Evolutionary conservation across 169 alveolate genomes (phyloP).

Genomic region (Eimeria sp.): DNA sequence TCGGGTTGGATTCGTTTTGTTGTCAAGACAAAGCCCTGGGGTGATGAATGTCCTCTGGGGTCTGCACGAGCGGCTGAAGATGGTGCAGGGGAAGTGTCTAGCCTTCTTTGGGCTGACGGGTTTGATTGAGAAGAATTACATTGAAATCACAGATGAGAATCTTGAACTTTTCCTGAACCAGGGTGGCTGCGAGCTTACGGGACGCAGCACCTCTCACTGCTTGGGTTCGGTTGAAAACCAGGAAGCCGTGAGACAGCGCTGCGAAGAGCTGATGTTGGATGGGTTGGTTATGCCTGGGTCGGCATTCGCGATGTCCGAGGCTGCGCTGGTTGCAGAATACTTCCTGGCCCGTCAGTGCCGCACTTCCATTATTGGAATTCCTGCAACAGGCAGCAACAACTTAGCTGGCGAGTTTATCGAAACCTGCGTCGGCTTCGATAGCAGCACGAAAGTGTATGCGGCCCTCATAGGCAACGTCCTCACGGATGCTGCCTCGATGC

Average conservation of each 20-base stretch:
- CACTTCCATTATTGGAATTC: constrained; percentile 97
- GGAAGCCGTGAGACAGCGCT: constrained; percentile 73
- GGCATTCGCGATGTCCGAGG: constrained; percentile 96
- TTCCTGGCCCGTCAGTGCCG: constrained; percentile 93
- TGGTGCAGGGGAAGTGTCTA: constrained; percentile 82
- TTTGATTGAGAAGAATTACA: constrained; percentile 63
- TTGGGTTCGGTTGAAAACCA: constrained; percentile 84
- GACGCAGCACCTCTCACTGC: constrained; percentile 86
- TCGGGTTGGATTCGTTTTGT: constrained; percentile 96
- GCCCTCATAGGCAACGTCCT: constrained; percentile 98
- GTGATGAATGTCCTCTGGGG: constrained; percentile 98
- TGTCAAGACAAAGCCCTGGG: constrained; percentile 99
- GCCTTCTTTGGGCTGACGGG: constrained; percentile 84
- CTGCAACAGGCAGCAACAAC: constrained; percentile 95
- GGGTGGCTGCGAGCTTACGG: constrained; percentile 98
- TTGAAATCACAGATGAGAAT: constrained; percentile 85
- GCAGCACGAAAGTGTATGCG: constrained; percentile 98
- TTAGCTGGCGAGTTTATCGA: constrained; percentile 85
- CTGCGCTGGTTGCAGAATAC: constrained; percentile 93
- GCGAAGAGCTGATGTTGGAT: constrained; percentile 91
- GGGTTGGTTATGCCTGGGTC: constrained; percentile 98
- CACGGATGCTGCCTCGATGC: constrained; percentile 99
- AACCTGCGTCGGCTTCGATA: constrained; percentile 98
- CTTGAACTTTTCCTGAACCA: constrained; percentile 95
- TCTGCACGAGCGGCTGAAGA: constrained; percentile 86